Evolutionary conservation across 2,329 filamentous ascomycete species (phyloP).

Genomic region (Aspergillus tamarii): DNA sequence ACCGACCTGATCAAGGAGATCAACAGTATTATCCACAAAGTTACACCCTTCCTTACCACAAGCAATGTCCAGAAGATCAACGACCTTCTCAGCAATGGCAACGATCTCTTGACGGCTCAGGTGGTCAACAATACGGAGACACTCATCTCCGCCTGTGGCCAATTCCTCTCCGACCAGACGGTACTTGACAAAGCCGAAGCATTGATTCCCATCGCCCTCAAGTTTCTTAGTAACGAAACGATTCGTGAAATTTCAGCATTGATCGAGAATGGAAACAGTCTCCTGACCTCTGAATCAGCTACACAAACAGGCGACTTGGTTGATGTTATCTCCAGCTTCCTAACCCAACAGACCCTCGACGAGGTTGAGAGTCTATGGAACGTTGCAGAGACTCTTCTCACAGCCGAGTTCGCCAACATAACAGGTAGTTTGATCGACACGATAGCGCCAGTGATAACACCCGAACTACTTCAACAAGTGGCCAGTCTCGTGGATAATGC

Average conservation of each 20-base stretch:
- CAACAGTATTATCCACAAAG: background rate
- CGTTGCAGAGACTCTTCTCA: background rate
- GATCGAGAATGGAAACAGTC: background rate
- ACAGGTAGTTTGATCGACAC: background rate
- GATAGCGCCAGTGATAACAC: background rate
- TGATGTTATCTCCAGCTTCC: fast-evolving
- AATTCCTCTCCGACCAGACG: background rate
- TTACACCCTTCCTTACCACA: background rate
- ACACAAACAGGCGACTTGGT: fast-evolving
- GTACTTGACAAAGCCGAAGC: background rate
- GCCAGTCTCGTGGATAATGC: background rate
- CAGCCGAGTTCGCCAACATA: background rate
- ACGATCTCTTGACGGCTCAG: background rate
- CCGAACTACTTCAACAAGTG: background rate
- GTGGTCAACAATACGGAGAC: background rate
- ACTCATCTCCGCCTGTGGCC: background rate
- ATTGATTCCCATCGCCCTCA: background rate
- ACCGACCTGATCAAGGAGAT: fast-evolving
- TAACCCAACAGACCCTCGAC: background rate
- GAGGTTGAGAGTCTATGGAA: background rate
- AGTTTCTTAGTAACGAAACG: background rate
- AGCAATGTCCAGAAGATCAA: background rate
- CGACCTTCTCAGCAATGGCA: background rate
- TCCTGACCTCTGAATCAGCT: background rate
- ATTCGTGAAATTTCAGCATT: background rate